phyloP scores from a whole-genome alignment of 73 alveolate species.

The Paramecium sonneborni region DNA sequence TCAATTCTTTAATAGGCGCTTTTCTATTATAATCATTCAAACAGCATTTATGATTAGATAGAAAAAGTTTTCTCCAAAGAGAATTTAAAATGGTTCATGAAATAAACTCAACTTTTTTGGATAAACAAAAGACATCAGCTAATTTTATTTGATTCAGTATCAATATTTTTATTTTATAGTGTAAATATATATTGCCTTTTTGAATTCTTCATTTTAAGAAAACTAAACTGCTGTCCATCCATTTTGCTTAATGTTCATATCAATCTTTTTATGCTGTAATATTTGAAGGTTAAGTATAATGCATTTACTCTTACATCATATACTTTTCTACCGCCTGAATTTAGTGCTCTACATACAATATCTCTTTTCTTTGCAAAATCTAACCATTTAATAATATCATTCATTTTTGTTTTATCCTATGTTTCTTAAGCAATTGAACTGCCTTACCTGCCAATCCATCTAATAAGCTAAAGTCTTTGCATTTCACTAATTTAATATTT shows the following conservation, averaged over 20 bases:
- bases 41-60: slow-evolving; percentile 51
- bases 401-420: slow-evolving; percentile 44
- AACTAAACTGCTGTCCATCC: slow-evolving; percentile 33
- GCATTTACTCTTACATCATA: background rate
- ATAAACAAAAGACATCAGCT: slow-evolving; percentile 1
- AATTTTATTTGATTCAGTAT: background rate
- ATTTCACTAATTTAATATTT: background rate
- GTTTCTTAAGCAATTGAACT: background rate
- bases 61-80: slow-evolving; percentile 4
- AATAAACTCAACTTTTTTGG: background rate
- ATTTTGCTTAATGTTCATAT: slow-evolving; percentile 40
- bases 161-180: slow-evolving; percentile 35
- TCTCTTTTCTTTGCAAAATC: slow-evolving; percentile 20
- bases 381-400: background rate
- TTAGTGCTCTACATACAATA: background rate
- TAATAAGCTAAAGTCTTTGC: slow-evolving; percentile 29
- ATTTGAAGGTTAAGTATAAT: background rate
- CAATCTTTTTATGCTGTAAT: background rate
- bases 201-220: background rate
- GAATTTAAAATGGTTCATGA: slow-evolving; percentile 55
- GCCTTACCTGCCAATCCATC: slow-evolving; percentile 47
- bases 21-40: slow-evolving; percentile 46
- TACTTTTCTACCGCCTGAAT: background rate
- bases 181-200: background rate
- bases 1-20: background rate